Evolutionary conservation across 73 alveolate species (phyloP), one percentile per base, ranked within the genome.

Genomic region (Paramecium sexaurelia): DNA sequence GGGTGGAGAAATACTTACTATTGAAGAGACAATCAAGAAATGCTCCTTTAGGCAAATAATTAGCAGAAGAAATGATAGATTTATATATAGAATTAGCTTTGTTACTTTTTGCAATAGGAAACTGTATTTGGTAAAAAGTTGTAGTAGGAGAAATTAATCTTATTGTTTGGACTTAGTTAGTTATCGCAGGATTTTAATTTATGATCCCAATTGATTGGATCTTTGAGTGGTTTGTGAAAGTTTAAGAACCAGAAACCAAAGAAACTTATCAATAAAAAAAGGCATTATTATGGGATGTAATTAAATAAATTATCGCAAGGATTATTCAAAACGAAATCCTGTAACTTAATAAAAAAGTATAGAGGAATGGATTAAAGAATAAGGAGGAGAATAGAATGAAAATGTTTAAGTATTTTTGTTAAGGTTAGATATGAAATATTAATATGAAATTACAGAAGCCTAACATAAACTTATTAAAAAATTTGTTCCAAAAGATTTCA

Each of bases 351-450:
- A 61, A 55, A 86, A 86, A 40, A 68, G 87, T 33, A 86, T 86
- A 5, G 93, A 86, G 15, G 78, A 86, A 66, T 86, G 93, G 93
- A 61, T 75, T n/a, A 66, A 86, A 8, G 83, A 66, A 66, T 66
- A 29, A 26, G 37, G 43, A 66, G 37, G 43, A 26, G 83, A 66
- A 24, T 26, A 26, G 24, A 32, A 10, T 66, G 7, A 24, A 66
- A 11, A 29, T 0, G 26, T 66, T 26, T 26, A 66, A 66, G 83
- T 20, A 66, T 66, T 32, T 6, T 51, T 51, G 29, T 51, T 17
- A 51, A 51, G 17, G 22, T 17, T 51, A 51, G 67, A 51, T 17
- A 51, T 51, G 6, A 51, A 51, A 17, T 51, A 51, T 20, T 51
- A 51, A 51, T 7, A 51, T 15, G 67, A 51, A 3, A 51, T 51